Evolutionary conservation across 768 basidiomycete genomes (phyloP), one percentile per base, ranked within the genome.

Genomic region (Sarcodon sp.): DNA sequence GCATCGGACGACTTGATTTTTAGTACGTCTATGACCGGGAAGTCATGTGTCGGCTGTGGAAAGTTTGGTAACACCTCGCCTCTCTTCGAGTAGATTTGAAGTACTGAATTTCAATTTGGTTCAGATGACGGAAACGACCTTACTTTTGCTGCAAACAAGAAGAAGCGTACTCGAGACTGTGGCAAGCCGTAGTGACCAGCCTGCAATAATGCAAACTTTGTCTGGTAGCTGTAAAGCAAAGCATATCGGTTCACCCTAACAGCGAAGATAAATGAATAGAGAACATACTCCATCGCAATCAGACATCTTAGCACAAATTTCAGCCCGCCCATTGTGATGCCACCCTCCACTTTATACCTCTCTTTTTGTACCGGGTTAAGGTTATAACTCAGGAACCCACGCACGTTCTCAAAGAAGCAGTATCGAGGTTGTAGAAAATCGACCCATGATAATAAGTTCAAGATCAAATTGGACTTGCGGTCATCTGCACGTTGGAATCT

Each of bases 401-500:
- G 60, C 15, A 75, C 72, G 45, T 73, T 75, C 54, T 73, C 73
- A 32, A 75, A 71, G 47, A 72, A 56, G 49, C 72, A 72, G 41
- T 63, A 70, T n/a, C 55, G 54, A 33, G 72, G 72, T 47, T 55
- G 51, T 4, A 69, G 52, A 33, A 65, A 63, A 50, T 75, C 71
- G 1, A 75, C 64, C 55, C 60, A 71, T 13, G 70, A 69, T 7
- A 72, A 60, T 6, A 65, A 70, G 3, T 75, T 86, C 13, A 87
- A 66, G 32, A 87, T 77, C 1, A 87, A 61, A 53, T 79, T 81
- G 52, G 74, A 81, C 61, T 85, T 86, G 13, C 61, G 58, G 54
- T 89, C 85, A 51, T 78, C 70, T 6, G 78, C 80, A 49, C 69
- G 76, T 47, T 75, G 75, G 56, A 66, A 86, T 76, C 79, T 84